Evolutionary conservation across 2,329 filamentous ascomycete species (phyloP).

Genomic region (Sarocladiaceae sp.): DNA sequence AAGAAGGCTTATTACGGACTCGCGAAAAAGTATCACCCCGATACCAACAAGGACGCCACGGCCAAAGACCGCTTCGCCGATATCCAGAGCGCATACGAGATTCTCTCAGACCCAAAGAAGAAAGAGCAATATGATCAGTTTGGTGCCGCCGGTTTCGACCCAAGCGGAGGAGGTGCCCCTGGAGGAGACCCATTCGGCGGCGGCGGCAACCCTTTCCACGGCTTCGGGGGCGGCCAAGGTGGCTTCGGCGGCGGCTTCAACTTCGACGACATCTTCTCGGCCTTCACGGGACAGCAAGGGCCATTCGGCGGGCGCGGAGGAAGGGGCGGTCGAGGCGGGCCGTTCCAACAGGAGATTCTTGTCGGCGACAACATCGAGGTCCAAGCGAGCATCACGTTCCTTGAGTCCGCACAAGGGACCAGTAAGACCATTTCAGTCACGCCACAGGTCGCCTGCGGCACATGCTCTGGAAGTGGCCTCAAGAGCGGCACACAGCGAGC

Average conservation of each 20-base stretch:
- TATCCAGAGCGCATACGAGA: slow-evolving; percentile 88
- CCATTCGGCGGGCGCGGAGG: slow-evolving; percentile 49
- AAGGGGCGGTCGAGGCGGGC: slow-evolving; percentile 47
- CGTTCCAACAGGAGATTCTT: slow-evolving; percentile 71
- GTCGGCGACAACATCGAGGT: slow-evolving; percentile 97
- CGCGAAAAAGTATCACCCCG: slow-evolving; percentile 95
- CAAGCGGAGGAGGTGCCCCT: slow-evolving; percentile 58
- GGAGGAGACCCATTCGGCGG: slow-evolving; percentile 56
- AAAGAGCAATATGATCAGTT: slow-evolving; percentile 87
- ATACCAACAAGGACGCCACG: slow-evolving; percentile 91
- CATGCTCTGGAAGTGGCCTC: slow-evolving; percentile 76
- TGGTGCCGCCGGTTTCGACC: slow-evolving; percentile 81
- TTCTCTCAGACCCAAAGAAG: slow-evolving; percentile 89
- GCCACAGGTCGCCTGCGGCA: slow-evolving; percentile 73
- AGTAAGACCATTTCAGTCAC: slow-evolving; percentile 83
- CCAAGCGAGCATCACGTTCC: slow-evolving; percentile 86
- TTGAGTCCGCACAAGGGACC: slow-evolving; percentile 90
- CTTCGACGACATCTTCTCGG: slow-evolving; percentile 91
- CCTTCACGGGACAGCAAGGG: slow-evolving; percentile 59
- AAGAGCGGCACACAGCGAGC: slow-evolving; percentile 71
- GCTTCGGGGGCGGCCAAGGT: slow-evolving; percentile 49
- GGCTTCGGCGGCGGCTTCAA: slow-evolving; percentile 82
- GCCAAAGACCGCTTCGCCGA: slow-evolving; percentile 94
- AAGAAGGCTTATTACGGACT: slow-evolving; percentile 98
- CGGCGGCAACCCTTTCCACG: slow-evolving; percentile 58